Conservation (phyloP, 805 yeast species). For the Pichia deserticola region DNA sequence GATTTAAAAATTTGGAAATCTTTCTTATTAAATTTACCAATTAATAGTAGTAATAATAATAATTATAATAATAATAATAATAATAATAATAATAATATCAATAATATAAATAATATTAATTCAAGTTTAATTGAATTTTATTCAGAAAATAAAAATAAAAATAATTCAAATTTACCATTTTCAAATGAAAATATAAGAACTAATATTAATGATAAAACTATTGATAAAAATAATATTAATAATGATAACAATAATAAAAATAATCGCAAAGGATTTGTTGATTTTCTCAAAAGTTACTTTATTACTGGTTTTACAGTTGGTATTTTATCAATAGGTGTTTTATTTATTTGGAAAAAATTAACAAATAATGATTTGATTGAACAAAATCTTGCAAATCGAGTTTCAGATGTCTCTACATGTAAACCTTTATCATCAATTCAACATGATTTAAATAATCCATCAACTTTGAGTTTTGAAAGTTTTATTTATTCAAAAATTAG, state of each 20-base stretch:
- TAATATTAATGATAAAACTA: neutral
- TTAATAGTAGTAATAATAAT: neutral
- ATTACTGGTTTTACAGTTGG: constrained; percentile 25
- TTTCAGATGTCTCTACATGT: no score
- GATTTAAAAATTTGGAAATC: constrained; percentile 10
- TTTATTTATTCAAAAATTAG: constrained; percentile 5
- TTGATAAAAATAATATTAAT: neutral
- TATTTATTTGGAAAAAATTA: constrained; percentile 22
- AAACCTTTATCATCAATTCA: no score
- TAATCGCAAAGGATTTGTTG: constrained; percentile 3
- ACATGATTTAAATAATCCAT: no score
- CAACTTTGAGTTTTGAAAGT: constrained; percentile 1
- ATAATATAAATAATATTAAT: constrained; percentile 13
- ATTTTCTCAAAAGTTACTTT: constrained; percentile 10
- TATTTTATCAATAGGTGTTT: constrained; percentile 22
- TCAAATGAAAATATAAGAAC: neutral
- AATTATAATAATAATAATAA: neutral
- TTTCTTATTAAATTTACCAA: constrained; percentile 3
- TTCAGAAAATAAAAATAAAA: neutral
- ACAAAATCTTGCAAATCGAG: no score
- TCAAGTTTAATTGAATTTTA: constrained; percentile 18
- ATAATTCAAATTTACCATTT: neutral
- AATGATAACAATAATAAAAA: constrained; percentile 2
- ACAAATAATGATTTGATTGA: neutral
- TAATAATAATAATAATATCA: constrained; percentile 8